These are phyloP conservation scores for Cyclotella sp. DNA, from an alignment of 108 stramenopile species.

Conservation along the genomic window DNA sequence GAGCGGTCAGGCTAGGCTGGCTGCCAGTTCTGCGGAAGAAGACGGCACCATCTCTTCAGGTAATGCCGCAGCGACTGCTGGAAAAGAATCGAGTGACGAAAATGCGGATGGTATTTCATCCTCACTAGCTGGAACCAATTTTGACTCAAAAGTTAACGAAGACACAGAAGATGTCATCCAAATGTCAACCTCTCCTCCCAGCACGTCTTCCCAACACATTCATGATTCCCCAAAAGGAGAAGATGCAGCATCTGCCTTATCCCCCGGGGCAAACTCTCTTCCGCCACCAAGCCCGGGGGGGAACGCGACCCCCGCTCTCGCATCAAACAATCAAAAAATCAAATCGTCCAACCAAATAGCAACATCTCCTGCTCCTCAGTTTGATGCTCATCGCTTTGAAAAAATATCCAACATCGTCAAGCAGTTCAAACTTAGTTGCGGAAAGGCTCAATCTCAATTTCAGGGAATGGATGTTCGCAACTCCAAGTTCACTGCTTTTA, in stretches of 20 bases:
- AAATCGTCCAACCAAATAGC: slow-evolving; percentile 24
- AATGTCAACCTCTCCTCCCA: slow-evolving; percentile 44
- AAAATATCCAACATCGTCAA: slow-evolving; percentile 99
- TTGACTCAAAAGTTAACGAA: neutral
- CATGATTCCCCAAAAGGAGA: slow-evolving; percentile 19
- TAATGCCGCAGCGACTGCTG: slow-evolving; percentile 1
- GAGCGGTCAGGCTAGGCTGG: slow-evolving; percentile 4
- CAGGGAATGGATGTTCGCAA: slow-evolving; percentile 97
- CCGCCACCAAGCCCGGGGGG: neutral
- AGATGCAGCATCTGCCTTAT: slow-evolving; percentile 8
- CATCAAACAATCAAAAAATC: slow-evolving; percentile 15
- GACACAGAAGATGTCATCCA: slow-evolving; percentile 6
- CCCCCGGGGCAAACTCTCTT: slow-evolving; percentile 1
- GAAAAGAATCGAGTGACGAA: neutral
- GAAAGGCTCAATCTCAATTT: slow-evolving; percentile 95
- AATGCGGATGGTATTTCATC: neutral
- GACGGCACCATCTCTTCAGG: slow-evolving; percentile 11
- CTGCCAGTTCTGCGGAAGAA: slow-evolving; percentile 16
- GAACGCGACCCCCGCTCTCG: slow-evolving; percentile 1
- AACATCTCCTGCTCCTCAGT: slow-evolving; percentile 66
- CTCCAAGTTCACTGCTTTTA: slow-evolving; percentile 89
- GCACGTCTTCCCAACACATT: slow-evolving; percentile 22
- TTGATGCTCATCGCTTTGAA: slow-evolving; percentile 99
- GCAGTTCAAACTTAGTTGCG: slow-evolving; percentile 98
- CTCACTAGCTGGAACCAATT: neutral